Evolutionary conservation across 306 rosid species (phyloP).

Genomic region (Citrullus mucosospermus): DNA sequence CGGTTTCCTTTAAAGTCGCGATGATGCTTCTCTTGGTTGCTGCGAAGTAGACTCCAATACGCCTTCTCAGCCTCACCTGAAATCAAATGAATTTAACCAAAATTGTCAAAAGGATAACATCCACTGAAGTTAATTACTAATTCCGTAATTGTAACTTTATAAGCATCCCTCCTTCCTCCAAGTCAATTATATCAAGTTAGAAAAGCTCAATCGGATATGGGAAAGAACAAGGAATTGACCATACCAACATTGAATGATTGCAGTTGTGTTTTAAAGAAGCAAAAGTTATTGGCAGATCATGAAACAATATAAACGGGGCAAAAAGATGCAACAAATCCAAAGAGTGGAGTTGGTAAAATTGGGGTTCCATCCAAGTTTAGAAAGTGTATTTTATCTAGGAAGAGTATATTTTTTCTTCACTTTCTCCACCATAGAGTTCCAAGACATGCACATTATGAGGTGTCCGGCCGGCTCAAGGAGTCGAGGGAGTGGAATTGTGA

Average conservation of each 20-base stretch:
- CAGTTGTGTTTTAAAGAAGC: not conserved
- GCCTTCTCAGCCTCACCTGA: conserved; percentile 79
- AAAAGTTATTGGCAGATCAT: not conserved
- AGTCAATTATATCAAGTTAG: not conserved
- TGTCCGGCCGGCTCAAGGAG: too few species aligned
- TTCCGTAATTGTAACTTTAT: not conserved
- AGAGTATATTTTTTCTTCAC: too few species aligned
- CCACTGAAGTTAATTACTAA: not conserved
- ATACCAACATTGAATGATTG: not conserved
- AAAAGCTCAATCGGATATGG: not conserved
- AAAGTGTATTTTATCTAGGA: too few species aligned
- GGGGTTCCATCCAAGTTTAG: not conserved
- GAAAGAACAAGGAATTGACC: not conserved
- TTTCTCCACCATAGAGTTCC: too few species aligned
- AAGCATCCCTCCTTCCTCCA: not conserved
- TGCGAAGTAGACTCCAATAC: conserved; percentile 67
- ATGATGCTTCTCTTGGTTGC: conserved; percentile 42
- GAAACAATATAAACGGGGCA: not conserved
- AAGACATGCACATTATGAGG: too few species aligned
- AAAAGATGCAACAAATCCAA: not conserved
- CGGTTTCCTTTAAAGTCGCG: conserved; percentile 28
- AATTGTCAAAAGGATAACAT: not conserved
- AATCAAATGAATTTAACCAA: conserved; percentile 4
- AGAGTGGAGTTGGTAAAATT: not conserved
- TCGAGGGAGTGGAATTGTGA: too few species aligned